These are phyloP conservation scores for Isabelozyma pseudorhagii DNA, from an alignment of 805 yeast genomes.

Conservation along the genomic window DNA sequence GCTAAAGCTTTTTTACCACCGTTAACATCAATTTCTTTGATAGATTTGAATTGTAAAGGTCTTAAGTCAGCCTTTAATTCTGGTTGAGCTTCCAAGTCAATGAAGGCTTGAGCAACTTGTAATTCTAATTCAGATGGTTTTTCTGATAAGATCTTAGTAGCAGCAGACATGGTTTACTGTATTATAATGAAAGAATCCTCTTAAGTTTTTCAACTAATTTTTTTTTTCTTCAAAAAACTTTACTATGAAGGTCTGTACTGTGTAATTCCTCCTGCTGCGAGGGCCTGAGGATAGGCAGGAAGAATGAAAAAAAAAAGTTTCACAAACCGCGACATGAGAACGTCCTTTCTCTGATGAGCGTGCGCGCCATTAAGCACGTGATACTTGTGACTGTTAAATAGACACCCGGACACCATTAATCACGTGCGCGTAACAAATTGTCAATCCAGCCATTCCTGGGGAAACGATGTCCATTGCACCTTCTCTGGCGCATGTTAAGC, in stretches of 20 bases:
- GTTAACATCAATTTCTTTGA: conserved; percentile 95
- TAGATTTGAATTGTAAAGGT: conserved; percentile 97
- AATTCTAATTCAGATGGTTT: conserved; percentile 98
- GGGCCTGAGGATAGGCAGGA: too few species aligned
- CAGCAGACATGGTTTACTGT: conserved; percentile 78
- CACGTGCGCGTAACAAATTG: background rate
- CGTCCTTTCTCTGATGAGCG: background rate
- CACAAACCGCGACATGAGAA: background rate
- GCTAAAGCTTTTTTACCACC: conserved; percentile 99
- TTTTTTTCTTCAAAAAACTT: background rate
- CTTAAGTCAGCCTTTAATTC: conserved; percentile 97
- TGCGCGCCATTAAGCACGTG: background rate
- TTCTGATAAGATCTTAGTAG: conserved; percentile 90
- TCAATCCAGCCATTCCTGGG: background rate
- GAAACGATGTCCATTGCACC: background rate
- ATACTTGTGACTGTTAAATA: background rate
- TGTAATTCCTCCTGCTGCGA: background rate
- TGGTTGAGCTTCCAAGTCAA: conserved; percentile 94
- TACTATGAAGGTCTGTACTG: background rate
- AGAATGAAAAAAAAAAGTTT: background rate
- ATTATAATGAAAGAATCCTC: conserved; percentile 3
- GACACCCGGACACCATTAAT: background rate
- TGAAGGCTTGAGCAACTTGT: conserved; percentile 98
- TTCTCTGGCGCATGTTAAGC: background rate
- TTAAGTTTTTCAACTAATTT: background rate